Base-by-base conservation (phyloP, 768 basidiomycete genomes). In the Mrakia frigida region DNA sequence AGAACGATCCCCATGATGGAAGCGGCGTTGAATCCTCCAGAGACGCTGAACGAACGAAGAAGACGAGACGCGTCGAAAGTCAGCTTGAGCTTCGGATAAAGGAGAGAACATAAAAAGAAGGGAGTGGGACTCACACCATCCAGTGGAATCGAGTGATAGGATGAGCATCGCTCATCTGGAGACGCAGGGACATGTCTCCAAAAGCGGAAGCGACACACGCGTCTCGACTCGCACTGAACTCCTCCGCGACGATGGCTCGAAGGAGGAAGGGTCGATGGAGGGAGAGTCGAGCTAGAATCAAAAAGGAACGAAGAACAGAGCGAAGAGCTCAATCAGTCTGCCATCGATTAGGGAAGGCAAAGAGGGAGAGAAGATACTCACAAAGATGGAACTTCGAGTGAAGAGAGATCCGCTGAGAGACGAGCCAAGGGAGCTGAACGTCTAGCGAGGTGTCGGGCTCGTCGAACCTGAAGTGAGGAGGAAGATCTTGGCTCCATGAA, bases 211-310 rank as follows among this genome's bases (percentile, higher is more conserved):
- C 37, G 14, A 81, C 41, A 46, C 78, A 78, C 52, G 79, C 80
- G 37, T 79, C 74, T 35, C 77, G 67, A 21, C 76, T 78, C 6
- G 50, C 56, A 21, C 31, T 23, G 10, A 28, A 46, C 23, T 59
- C 74, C 3, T 74, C 69, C 13, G 10, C 60, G 53, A 70, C 69
- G n/a, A 80, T 67, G 0, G 78, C 71, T 68, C 76, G 78, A 6
- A 80, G 70, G 28, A 81, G 73, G 56, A 78, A 80, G 28, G 80
- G 80, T 13, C 79, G 75, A 65, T 81, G 80, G 23, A 81, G 74
- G 10, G 77, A 70, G 60, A 81, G 78, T 33, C 79, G 76, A 21
- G 80, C 46, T 50, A 18, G 46, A 50, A 2, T n/a, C n/a, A 9
- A 46, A 14, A 14, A 46, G 7, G 43, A 46, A 14, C 9, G 43